Evolutionary conservation across 176 grass and related monocot genomes (phyloP).

Genomic region (Phyllostachys edulis): DNA sequence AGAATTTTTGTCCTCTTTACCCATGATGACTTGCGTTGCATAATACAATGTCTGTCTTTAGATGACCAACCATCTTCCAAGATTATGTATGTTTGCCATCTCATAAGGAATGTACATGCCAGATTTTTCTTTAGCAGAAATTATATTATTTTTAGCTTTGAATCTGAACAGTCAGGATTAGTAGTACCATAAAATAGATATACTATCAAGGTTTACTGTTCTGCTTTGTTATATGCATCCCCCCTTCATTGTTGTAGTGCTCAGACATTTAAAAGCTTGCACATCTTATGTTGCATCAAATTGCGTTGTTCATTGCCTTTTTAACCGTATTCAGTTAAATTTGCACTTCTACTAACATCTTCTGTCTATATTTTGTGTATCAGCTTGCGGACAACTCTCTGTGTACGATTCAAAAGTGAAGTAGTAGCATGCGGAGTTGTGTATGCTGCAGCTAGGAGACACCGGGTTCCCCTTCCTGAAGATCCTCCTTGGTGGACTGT

Average conservation of each 20-base stretch:
- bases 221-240: not conserved
- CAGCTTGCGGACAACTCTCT: conserved; percentile 84
- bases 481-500: conserved; percentile 87
- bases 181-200: not conserved
- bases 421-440: conserved; percentile 98
- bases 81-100: not conserved
- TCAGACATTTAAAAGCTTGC: not conserved
- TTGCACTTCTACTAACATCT: conserved; percentile 10
- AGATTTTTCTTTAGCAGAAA: not conserved
- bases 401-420: conserved; percentile 94
- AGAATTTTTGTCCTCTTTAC: not conserved
- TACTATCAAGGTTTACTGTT: not conserved
- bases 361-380: conserved; percentile 20
- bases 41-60: not conserved
- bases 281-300: not conserved
- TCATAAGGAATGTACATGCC: not conserved
- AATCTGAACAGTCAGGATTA: not conserved
- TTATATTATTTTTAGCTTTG: not conserved
- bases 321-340: not conserved
- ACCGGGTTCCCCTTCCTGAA: conserved; percentile 75
- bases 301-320: not conserved
- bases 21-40: not conserved
- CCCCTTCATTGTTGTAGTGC: not conserved
- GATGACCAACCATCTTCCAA: not conserved
- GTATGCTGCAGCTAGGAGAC: conserved; percentile 83